Conservation (phyloP, 352 stramenopile species). For the Hyaloperonospora arabidopsidis region DNA sequence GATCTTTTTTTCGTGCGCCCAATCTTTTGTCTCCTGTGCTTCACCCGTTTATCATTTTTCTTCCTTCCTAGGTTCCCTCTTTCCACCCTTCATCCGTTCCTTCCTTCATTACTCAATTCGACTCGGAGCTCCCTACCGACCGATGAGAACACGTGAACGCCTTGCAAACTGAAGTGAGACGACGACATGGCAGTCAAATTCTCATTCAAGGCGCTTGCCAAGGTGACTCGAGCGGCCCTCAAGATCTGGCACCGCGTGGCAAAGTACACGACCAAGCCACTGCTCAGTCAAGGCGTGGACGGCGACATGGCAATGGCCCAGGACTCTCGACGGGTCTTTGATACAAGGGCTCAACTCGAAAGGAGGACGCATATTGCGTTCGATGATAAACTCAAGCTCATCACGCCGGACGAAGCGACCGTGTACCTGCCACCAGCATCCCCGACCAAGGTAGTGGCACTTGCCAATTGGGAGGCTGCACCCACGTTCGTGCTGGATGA, state of each 20-base stretch:
- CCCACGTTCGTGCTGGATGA: conserved; percentile 22
- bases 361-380: conserved; percentile 22
- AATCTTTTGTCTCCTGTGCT: not conserved
- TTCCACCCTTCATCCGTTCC: not conserved
- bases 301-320: conserved; percentile 20
- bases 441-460: conserved; percentile 16
- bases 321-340: conserved; percentile 18
- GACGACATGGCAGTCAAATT: conserved; percentile 20
- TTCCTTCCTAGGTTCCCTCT: not conserved
- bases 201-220: conserved; percentile 9
- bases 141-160: conserved; percentile 13
- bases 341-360: conserved; percentile 2
- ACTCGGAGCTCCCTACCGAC: conserved; percentile 5
- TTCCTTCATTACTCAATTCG: conserved; percentile 20
- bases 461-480: conserved; percentile 26
- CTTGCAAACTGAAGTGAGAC: conserved; percentile 6
- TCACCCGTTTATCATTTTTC: not conserved
- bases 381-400: conserved; percentile 25
- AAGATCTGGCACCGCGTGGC: conserved; percentile 24
- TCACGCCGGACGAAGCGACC: conserved; percentile 10
- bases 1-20: not conserved
- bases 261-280: conserved; percentile 18
- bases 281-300: conserved; percentile 25
- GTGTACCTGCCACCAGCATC: conserved; percentile 9
- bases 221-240: conserved; percentile 15